Evolutionary conservation across 2,329 filamentous ascomycete species (phyloP).

Genomic region (Alternaria gaisen): DNA sequence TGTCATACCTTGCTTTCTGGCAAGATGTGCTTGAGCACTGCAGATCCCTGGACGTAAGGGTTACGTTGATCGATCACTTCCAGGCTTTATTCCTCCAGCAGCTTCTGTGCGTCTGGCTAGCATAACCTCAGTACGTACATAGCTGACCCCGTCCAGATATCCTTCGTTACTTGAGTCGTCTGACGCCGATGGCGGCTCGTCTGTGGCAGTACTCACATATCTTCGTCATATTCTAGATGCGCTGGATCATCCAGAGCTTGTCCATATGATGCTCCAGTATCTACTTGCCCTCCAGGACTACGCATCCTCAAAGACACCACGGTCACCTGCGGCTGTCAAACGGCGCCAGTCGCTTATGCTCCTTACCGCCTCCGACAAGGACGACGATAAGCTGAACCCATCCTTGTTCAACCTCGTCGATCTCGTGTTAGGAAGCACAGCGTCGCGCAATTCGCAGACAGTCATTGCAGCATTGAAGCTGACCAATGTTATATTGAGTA

Average conservation of each 20-base stretch:
- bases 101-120: constrained; percentile 70
- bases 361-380: constrained; percentile 78
- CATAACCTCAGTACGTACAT: background rate
- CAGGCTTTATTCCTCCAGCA: constrained; percentile 96
- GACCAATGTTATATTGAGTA: constrained; percentile 82
- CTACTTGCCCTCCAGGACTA: constrained; percentile 80
- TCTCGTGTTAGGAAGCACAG: constrained; percentile 83
- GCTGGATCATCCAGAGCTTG: constrained; percentile 90
- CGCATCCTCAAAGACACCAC: constrained; percentile 41
- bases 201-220: constrained; percentile 94
- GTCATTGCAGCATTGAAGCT: constrained; percentile 89
- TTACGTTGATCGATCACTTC: constrained; percentile 94
- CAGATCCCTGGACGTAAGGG: constrained; percentile 88
- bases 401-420: constrained; percentile 93
- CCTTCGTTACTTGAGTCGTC: constrained; percentile 96
- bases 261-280: constrained; percentile 92
- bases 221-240: constrained; percentile 89
- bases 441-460: constrained; percentile 86
- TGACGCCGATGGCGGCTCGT: constrained; percentile 95
- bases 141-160: constrained; percentile 67
- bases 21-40: constrained; percentile 98
- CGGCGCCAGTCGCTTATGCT: constrained; percentile 90
- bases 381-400: constrained; percentile 79
- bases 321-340: constrained; percentile 71
- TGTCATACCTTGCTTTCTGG: constrained; percentile 96